A percentile compares a stretch with the other conserved stretches of the same genome.
phyloP scores from a whole-genome alignment of 208 protist genomes.

The Wallacemonas sp. region DNA sequence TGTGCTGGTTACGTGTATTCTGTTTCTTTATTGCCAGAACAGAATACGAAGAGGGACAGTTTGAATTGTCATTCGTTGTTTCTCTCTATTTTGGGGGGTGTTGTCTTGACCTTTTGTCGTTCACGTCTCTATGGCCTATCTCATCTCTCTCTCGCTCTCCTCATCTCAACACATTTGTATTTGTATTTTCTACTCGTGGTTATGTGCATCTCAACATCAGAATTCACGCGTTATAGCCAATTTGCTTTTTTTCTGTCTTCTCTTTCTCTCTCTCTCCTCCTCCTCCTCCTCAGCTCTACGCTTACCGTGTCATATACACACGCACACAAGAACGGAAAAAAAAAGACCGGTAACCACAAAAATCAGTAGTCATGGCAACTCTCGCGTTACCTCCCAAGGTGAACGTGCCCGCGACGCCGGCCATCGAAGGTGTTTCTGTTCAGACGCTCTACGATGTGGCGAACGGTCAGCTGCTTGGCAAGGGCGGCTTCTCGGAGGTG shows the following conservation, averaged over 20 bases:
- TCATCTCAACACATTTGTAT: not conserved
- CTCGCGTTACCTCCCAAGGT: conserved; percentile 31
- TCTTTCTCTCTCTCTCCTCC: conserved; percentile 7
- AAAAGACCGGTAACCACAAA: not conserved
- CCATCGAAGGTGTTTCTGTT: conserved; percentile 65
- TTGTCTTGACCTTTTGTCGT: too few species aligned
- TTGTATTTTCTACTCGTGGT: conserved; percentile 6
- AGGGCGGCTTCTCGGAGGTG: conserved; percentile 84
- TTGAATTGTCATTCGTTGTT: too few species aligned
- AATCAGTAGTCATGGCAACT: not conserved
- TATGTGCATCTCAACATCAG: too few species aligned
- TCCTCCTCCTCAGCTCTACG: not conserved
- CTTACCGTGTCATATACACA: not conserved
- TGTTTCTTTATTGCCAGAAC: too few species aligned
- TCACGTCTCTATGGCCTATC: not conserved
- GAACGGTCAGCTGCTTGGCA: conserved; percentile 55
- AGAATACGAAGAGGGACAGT: too few species aligned
- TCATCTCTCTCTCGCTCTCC: not conserved
- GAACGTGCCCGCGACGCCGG: conserved; percentile 69
- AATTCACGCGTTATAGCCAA: too few species aligned
- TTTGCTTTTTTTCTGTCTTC: not conserved
- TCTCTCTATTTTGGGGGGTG: not conserved
- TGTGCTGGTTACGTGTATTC: too few species aligned
- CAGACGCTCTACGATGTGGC: conserved; percentile 65
- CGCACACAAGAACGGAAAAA: conserved; percentile 5